These are phyloP conservation scores for Saccharomycopsis sp. DNA, from an alignment of 805 yeast species.

Conservation along the genomic window DNA sequence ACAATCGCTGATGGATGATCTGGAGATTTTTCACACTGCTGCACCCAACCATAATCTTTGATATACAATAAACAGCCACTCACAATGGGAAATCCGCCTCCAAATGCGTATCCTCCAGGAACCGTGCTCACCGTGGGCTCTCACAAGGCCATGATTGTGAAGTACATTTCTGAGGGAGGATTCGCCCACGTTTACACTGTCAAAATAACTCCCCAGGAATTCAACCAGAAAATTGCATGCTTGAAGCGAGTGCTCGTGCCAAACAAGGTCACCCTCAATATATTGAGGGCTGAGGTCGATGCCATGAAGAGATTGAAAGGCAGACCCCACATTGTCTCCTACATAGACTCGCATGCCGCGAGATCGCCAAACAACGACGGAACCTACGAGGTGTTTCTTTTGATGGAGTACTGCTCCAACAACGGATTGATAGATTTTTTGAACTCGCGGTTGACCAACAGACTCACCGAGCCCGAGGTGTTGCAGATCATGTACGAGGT, in stretches of 20 bases:
- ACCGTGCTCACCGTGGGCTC: slow-evolving; percentile 77
- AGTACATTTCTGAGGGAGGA: slow-evolving; percentile 85
- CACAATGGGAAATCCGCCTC: slow-evolving; percentile 39
- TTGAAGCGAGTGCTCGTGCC: slow-evolving; percentile 95
- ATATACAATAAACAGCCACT: background rate
- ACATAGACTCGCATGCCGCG: slow-evolving; percentile 93
- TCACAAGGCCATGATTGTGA: slow-evolving; percentile 59
- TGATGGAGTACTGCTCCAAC: slow-evolving; percentile 74
- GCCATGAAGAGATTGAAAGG: slow-evolving; percentile 90
- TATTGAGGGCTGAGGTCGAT: slow-evolving; percentile 90
- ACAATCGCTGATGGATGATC: background rate
- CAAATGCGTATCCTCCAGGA: slow-evolving; percentile 65
- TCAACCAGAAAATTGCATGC: slow-evolving; percentile 59
- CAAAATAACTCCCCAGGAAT: slow-evolving; percentile 52
- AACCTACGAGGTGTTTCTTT: slow-evolving; percentile 64
- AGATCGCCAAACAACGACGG: slow-evolving; percentile 47
- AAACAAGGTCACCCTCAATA: slow-evolving; percentile 73
- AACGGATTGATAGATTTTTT: slow-evolving; percentile 75
- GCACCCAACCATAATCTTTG: background rate
- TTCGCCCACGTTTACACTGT: slow-evolving; percentile 93
- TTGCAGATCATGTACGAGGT: slow-evolving; percentile 62
- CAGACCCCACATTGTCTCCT: slow-evolving; percentile 72
- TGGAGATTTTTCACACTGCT: background rate
- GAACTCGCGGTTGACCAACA: slow-evolving; percentile 62
- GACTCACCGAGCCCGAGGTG: slow-evolving; percentile 63